Conservation (phyloP, 2,329 filamentous ascomycete species). For the Alternaria burnsii region DNA sequence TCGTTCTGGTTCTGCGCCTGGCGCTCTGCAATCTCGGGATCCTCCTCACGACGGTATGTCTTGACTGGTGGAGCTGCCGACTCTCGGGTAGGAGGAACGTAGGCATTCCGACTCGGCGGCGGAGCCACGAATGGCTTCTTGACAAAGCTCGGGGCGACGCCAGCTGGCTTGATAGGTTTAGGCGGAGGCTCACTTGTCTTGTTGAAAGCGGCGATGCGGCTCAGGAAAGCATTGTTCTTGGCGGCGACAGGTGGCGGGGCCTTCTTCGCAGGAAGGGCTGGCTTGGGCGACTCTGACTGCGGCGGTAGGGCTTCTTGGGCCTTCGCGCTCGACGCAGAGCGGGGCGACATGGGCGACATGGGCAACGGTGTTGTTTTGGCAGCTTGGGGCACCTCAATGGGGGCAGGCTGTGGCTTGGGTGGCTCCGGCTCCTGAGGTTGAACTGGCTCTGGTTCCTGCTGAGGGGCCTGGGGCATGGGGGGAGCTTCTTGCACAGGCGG, state of each 20-base stretch:
- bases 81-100: conserved; percentile 79
- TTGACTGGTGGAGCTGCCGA: conserved; percentile 73
- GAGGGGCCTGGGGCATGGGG: conserved; percentile 38
- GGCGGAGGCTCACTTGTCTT: conserved; percentile 84
- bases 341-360: conserved; percentile 42
- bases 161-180: conserved; percentile 83
- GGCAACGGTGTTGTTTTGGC: conserved; percentile 34
- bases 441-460: conserved; percentile 36
- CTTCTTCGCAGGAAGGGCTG: conserved; percentile 55
- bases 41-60: conserved; percentile 86
- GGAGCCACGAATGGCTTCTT: conserved; percentile 98
- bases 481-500: conserved; percentile 40
- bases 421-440: conserved; percentile 41
- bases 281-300: conserved; percentile 52
- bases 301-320: conserved; percentile 30
- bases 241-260: conserved; percentile 74
- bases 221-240: conserved; percentile 90
- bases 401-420: conserved; percentile 50
- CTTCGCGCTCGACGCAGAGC: conserved; percentile 33
- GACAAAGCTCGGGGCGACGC: conserved; percentile 74
- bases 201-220: conserved; percentile 97
- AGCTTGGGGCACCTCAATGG: conserved; percentile 41
- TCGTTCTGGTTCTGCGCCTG: conserved; percentile 72
- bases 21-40: conserved; percentile 70
- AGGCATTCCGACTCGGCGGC: conserved; percentile 91